Conservation (phyloP, 208 protist species). For the Crithidia sp. region DNA sequence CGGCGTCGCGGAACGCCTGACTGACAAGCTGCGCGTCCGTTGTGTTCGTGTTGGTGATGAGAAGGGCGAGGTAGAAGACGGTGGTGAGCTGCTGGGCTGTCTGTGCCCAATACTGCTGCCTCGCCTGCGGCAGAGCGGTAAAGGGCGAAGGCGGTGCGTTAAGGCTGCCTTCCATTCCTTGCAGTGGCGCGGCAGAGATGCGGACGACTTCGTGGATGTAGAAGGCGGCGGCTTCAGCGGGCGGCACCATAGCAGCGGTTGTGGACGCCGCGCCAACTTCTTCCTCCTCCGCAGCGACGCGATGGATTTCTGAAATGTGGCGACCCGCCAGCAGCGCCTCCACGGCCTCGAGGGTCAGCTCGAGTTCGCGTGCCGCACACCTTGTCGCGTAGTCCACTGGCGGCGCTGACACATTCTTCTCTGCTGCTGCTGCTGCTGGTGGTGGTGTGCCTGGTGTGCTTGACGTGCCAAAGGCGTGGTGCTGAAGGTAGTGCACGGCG, state of each 20-base stretch:
- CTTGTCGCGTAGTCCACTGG: neutral
- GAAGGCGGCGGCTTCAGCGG: constrained; percentile 18
- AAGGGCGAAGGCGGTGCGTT: neutral
- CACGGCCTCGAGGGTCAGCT: constrained; percentile 28
- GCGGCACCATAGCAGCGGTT: constrained; percentile 25
- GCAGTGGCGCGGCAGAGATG: neutral
- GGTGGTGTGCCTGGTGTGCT: neutral
- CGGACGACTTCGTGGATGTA: constrained; percentile 16
- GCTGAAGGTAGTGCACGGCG: constrained; percentile 28
- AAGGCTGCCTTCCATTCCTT: neutral
- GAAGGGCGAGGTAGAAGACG: constrained; percentile 27
- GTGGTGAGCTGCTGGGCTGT: constrained; percentile 22
- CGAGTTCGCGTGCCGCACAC: constrained; percentile 22
- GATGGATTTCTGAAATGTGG: constrained; percentile 16
- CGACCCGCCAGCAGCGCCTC: constrained; percentile 20
- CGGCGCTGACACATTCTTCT: neutral
- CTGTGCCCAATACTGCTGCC: constrained; percentile 21
- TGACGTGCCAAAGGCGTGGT: constrained; percentile 17
- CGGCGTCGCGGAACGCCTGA: constrained; percentile 3
- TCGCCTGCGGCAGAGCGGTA: constrained; percentile 2
- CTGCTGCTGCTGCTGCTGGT: neutral
- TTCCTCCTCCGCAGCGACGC: neutral
- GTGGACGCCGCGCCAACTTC: constrained; percentile 7
- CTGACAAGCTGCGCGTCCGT: constrained; percentile 21
- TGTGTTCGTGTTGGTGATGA: constrained; percentile 13